Percentiles rank a stretch among this genome's conserved stretches.
Evolutionary conservation across 2,329 filamentous ascomycete species (phyloP).

Genomic region (Samsoniella hepiali): DNA sequence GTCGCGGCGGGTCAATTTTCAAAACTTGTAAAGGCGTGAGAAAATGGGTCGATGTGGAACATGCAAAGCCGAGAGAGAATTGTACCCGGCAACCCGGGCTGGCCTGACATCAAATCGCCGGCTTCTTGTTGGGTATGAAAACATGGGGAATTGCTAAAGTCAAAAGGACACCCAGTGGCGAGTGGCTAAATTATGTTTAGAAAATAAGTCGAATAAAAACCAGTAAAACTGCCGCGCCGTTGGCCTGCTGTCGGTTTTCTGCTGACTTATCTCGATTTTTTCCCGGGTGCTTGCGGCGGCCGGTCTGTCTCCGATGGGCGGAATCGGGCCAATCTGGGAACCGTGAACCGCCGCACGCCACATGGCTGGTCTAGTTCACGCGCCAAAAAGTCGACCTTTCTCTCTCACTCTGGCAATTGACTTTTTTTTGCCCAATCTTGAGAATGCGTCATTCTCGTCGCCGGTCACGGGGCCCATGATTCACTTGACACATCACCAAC

Average conservation of each 20-base stretch:
- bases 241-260: background rate
- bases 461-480: background rate
- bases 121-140: background rate
- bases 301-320: slow-evolving; percentile 12
- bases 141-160: too few species aligned
- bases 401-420: background rate
- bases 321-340: background rate
- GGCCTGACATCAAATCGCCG: background rate
- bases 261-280: background rate
- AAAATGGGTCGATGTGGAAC: slow-evolving; percentile 19
- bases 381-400: background rate
- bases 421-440: too few species aligned
- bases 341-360: slow-evolving; percentile 9
- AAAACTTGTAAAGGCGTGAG: background rate
- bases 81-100: background rate
- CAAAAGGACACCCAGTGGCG: too few species aligned
- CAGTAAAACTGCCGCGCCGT: too few species aligned
- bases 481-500: background rate
- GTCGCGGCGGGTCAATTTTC: slow-evolving; percentile 5
- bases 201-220: too few species aligned
- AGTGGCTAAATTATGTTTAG: too few species aligned
- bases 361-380: slow-evolving; percentile 5
- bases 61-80: background rate
- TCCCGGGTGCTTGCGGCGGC: background rate
- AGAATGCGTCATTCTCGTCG: background rate